Evolutionary conservation across 768 basidiomycete genomes (phyloP).

Genomic region (Rhodocollybia butyracea): DNA sequence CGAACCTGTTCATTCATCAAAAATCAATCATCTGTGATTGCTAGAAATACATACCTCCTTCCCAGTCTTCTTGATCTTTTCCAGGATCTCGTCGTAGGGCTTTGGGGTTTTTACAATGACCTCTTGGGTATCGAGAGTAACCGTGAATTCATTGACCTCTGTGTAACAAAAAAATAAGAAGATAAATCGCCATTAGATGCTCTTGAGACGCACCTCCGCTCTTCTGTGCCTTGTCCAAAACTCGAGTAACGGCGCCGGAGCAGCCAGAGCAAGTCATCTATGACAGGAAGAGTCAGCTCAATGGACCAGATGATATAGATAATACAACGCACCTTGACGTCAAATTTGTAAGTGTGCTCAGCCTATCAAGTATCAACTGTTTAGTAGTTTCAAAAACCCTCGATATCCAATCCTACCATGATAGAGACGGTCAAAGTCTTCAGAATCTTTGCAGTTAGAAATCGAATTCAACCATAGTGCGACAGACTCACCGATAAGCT

Average conservation of each 20-base stretch:
- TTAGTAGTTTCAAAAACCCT: background rate
- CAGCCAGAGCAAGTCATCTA: conserved; percentile 90
- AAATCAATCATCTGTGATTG: background rate
- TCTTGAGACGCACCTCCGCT: conserved; percentile 22
- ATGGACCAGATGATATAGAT: background rate
- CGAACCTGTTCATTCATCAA: conserved; percentile 24
- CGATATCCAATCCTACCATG: background rate
- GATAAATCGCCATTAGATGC: background rate
- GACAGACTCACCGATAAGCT: background rate
- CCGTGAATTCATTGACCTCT: conserved; percentile 58
- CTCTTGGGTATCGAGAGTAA: conserved; percentile 66
- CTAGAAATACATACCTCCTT: conserved; percentile 59
- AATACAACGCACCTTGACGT: conserved; percentile 64
- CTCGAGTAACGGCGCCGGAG: conserved; percentile 77
- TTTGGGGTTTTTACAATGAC: conserved; percentile 70
- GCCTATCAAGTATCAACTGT: conserved; percentile 8
- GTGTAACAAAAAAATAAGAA: conserved; percentile 7
- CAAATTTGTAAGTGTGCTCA: conserved; percentile 67
- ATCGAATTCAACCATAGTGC: background rate
- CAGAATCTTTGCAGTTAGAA: background rate
- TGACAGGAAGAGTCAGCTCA: background rate
- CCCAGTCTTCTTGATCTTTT: conserved; percentile 87
- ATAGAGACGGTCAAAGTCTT: background rate
- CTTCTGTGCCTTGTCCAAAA: conserved; percentile 64
- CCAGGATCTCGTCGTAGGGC: conserved; percentile 61